Percentiles rank a stretch among this genome's conserved stretches.
These are phyloP conservation scores for Phaseolus coccineus DNA, from an alignment of 331 rosid species.

Conservation along the genomic window DNA sequence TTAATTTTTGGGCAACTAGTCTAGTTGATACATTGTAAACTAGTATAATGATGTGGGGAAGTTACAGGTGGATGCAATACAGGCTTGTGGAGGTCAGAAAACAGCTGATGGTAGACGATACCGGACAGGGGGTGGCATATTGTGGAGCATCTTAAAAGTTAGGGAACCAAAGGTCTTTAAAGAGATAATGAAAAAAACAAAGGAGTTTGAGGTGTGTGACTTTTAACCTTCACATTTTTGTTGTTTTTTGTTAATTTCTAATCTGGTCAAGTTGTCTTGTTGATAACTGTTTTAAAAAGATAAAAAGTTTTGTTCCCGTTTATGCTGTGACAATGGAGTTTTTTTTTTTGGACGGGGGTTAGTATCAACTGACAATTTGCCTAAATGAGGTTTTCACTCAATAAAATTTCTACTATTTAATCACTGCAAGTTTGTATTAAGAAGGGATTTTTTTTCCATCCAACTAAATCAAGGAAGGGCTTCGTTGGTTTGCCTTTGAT, in stretches of 20 bases:
- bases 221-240: neutral
- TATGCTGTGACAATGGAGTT: neutral
- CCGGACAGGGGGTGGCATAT: slow-evolving; percentile 86
- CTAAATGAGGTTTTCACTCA: neutral
- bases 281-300: slow-evolving; percentile 41
- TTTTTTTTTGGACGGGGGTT: neutral
- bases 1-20: neutral
- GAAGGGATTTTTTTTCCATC: neutral
- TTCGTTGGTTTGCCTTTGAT: neutral
- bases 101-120: slow-evolving; percentile 78
- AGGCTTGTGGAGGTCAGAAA: slow-evolving; percentile 87
- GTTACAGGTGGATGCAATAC: slow-evolving; percentile 76
- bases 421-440: neutral
- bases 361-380: neutral
- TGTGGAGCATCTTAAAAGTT: slow-evolving; percentile 82
- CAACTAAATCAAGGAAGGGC: neutral
- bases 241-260: no score
- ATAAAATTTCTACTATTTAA: neutral
- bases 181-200: slow-evolving; percentile 87
- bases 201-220: slow-evolving; percentile 82
- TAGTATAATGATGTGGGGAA: slow-evolving; percentile 33
- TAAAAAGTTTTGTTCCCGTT: slow-evolving; percentile 47
- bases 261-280: no score
- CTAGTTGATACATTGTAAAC: slow-evolving; percentile 29
- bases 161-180: slow-evolving; percentile 82